Base-by-base conservation (phyloP, 2,329 filamentous ascomycete genomes). In the Nigrospora sphaerica region DNA sequence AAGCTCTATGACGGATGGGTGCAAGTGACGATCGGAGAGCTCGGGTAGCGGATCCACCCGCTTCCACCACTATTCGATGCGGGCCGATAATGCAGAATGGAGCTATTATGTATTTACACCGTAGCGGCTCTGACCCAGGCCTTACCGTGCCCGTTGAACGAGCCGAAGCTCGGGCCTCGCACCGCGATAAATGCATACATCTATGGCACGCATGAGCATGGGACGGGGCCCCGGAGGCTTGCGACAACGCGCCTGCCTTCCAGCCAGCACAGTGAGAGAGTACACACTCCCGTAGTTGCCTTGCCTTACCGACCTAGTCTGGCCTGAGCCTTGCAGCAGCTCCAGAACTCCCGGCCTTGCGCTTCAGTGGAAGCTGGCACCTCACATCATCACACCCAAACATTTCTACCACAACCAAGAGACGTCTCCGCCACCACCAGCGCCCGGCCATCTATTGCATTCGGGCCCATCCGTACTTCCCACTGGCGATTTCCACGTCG, bases 171-270 rank as follows among this genome's bases (percentile, higher is more conserved):
- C 36, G 42, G 39, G 9, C 10, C n/a, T 44, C 37, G 42, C 10
- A 34, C 50, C 46, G 44, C 44, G 41, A 19, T 52, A 51, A 33
- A 11, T 55, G 55, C 52, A 60, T 60, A 62, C 57, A 57, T 51
- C 57, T 56, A 58, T 57, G 46, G 59, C 58, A 57, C 60, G 54
- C 55, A 49, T 52, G 40, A 10, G 23, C 23, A 10, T 6, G 23
- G n/a, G 23, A 28, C 23, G 23, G 4, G 4, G 4, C 19, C 4
- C 23, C 23, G 23, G 23, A 28, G 23, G 42, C 35, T 44, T 44
- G 42, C 42, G 42, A 44, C 42, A 44, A 14, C 42, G 35, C 42
- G 42, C 42, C 42, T 44, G 42, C 42, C 42, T 44, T 35, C 42
- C 42, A n/a, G n/a, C 11, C 32, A 28, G 17, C 17, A 14, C 32